Conservation (phyloP, 108 stramenopile genomes). For the Chaetoceros muelleri region DNA sequence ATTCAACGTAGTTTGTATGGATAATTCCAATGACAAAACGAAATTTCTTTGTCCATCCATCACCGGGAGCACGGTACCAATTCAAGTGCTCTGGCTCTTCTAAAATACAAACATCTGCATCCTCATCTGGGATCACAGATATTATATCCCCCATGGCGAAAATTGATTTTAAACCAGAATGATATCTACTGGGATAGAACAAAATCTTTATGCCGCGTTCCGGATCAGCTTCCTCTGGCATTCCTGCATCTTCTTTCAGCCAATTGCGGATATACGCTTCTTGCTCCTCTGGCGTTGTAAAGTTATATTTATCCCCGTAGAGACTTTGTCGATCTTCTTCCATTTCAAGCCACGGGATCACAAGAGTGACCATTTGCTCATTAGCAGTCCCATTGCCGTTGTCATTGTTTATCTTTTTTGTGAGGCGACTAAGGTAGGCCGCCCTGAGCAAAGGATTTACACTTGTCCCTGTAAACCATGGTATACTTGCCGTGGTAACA, state of each 20-base stretch:
- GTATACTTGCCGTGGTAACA: slow-evolving; percentile 78
- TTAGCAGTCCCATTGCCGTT: neutral
- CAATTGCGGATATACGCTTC: slow-evolving; percentile 62
- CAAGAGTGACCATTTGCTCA: slow-evolving; percentile 50
- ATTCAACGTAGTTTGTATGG: slow-evolving; percentile 69
- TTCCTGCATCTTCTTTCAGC: slow-evolving; percentile 45
- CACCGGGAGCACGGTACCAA: slow-evolving; percentile 79
- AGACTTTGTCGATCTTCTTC: slow-evolving; percentile 54
- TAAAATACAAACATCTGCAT: slow-evolving; percentile 43
- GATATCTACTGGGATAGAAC: slow-evolving; percentile 68
- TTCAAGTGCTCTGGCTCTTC: slow-evolving; percentile 90
- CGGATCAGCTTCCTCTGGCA: slow-evolving; percentile 49
- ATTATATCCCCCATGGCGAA: slow-evolving; percentile 82
- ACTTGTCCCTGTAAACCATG: slow-evolving; percentile 83
- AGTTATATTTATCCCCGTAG: slow-evolving; percentile 32
- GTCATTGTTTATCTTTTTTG: slow-evolving; percentile 19
- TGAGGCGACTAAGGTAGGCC: slow-evolving; percentile 46
- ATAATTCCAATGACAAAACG: slow-evolving; percentile 75
- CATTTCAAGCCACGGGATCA: slow-evolving; percentile 80
- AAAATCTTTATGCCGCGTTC: slow-evolving; percentile 37
- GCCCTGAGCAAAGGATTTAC: slow-evolving; percentile 82
- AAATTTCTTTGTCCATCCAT: slow-evolving; percentile 81
- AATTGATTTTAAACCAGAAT: slow-evolving; percentile 48
- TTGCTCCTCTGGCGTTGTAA: slow-evolving; percentile 51
- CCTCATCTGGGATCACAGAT: slow-evolving; percentile 23